Conservation (phyloP, 805 yeast species). For the Isabelozyma gotoi region DNA sequence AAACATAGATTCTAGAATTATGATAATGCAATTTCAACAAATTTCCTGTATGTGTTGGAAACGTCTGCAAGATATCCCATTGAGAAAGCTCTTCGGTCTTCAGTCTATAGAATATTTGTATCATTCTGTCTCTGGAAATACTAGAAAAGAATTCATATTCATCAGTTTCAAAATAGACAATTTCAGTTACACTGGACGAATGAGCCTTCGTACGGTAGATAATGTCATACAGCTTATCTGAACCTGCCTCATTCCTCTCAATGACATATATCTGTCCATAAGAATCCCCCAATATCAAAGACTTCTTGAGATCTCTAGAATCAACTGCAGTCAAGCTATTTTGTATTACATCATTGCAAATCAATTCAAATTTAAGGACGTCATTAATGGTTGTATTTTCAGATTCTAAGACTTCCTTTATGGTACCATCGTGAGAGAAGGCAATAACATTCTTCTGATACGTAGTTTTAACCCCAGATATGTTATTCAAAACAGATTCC, state of each 20-base stretch:
- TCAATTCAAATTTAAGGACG: slow-evolving; percentile 14
- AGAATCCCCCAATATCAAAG: slow-evolving; percentile 48
- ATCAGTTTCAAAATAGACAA: slow-evolving; percentile 32
- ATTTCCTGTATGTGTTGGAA: slow-evolving; percentile 59
- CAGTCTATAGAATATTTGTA: slow-evolving; percentile 47
- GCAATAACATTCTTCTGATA: slow-evolving; percentile 27
- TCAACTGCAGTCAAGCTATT: slow-evolving; percentile 47
- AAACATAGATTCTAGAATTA: slow-evolving; percentile 41
- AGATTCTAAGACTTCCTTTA: slow-evolving; percentile 26
- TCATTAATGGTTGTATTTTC: slow-evolving; percentile 5
- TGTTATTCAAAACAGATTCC: slow-evolving; percentile 34
- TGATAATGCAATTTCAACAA: slow-evolving; percentile 35
- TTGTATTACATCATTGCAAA: slow-evolving; percentile 30
- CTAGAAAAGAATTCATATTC: slow-evolving; percentile 37
- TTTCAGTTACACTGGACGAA: slow-evolving; percentile 50
- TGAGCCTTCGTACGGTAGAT: slow-evolving; percentile 44
- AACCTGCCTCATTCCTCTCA: slow-evolving; percentile 10
- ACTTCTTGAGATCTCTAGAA: slow-evolving; percentile 11
- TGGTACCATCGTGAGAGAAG: slow-evolving; percentile 44
- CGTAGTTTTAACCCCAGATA: slow-evolving; percentile 39
- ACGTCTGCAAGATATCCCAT: slow-evolving; percentile 60
- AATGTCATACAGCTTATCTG: slow-evolving; percentile 7
- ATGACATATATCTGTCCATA: slow-evolving; percentile 41
- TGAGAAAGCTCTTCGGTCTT: slow-evolving; percentile 4
- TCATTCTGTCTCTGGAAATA: slow-evolving; percentile 61